phyloP scores from a whole-genome alignment of 2,329 filamentous ascomycete species.

The Exophiala dermatitidis region DNA sequence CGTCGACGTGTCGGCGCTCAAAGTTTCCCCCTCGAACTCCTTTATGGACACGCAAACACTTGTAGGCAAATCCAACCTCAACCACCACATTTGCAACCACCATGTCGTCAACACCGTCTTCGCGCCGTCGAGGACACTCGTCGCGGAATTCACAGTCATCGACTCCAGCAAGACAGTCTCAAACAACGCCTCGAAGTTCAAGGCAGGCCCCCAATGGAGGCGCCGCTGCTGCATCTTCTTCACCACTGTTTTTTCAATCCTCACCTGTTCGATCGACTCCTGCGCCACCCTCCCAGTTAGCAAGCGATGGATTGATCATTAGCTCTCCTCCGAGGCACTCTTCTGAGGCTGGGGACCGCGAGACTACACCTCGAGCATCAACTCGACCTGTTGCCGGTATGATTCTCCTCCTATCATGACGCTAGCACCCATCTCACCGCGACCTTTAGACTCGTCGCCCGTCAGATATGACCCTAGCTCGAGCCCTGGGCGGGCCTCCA shows the following conservation, averaged over 20 bases:
- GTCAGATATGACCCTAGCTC: conserved; percentile 88
- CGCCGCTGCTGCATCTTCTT: conserved; percentile 55
- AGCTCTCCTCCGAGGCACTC: conserved; percentile 44
- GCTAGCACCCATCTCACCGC: conserved; percentile 18
- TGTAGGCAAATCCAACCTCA: background rate
- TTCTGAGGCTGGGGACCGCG: conserved; percentile 36
- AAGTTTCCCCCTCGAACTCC: background rate
- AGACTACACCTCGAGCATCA: conserved; percentile 39
- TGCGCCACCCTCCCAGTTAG: conserved; percentile 31
- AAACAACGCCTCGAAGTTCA: conserved; percentile 31
- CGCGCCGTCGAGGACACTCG: conserved; percentile 37
- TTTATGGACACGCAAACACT: background rate
- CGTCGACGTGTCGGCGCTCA: background rate
- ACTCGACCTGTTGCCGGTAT: conserved; percentile 36
- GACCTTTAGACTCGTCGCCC: conserved; percentile 70
- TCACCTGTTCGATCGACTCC: conserved; percentile 47
- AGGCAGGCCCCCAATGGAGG: conserved; percentile 31
- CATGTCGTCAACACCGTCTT: conserved; percentile 38
- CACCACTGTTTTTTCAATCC: conserved; percentile 70
- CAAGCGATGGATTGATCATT: conserved; percentile 35
- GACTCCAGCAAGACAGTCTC: conserved; percentile 33
- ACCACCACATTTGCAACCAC: background rate
- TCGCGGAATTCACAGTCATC: conserved; percentile 36
- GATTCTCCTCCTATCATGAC: conserved; percentile 5
- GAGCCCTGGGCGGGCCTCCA: conserved; percentile 60